Evolutionary conservation across 371 early-diverging fungal species (phyloP).

Genomic region (Zychaea mexicana): DNA sequence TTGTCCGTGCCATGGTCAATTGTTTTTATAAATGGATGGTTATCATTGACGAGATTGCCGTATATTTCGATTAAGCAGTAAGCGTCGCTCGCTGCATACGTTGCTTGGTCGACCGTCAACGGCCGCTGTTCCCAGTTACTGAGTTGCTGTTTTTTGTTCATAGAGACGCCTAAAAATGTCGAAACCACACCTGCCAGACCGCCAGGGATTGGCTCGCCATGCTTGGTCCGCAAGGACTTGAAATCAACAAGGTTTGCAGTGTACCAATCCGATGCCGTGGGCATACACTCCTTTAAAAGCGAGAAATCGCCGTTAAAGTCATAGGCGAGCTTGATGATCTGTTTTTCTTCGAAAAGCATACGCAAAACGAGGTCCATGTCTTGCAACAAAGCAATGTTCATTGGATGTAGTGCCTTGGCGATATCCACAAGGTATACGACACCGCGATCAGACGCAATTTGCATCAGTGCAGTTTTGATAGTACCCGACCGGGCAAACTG

Average conservation of each 20-base stretch:
- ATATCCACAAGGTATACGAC: constrained; percentile 44
- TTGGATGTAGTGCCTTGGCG: constrained; percentile 27
- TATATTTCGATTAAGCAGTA: constrained; percentile 37
- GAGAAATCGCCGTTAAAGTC: constrained; percentile 48
- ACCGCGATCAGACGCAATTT: constrained; percentile 39
- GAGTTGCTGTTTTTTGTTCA: constrained; percentile 51
- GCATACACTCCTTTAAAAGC: constrained; percentile 30
- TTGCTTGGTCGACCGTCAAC: constrained; percentile 33
- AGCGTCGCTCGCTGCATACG: constrained; percentile 46
- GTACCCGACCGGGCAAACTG: constrained; percentile 27
- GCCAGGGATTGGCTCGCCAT: constrained; percentile 18
- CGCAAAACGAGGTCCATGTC: constrained; percentile 27
- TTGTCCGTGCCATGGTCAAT: too few relatives aligned
- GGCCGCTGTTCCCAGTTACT: constrained; percentile 57
- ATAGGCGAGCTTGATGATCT: constrained; percentile 39
- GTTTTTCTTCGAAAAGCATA: constrained; percentile 27
- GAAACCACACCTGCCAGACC: constrained; percentile 41
- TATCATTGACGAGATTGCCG: constrained; percentile 14
- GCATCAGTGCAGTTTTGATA: constrained; percentile 43
- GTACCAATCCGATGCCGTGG: constrained; percentile 30
- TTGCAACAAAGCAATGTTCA: constrained; percentile 14
- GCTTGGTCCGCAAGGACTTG: constrained; percentile 14
- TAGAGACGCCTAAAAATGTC: constrained; percentile 23
- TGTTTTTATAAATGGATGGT: constrained; percentile 32
- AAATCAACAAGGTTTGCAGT: constrained; percentile 31